These are phyloP conservation scores for Chrysoporthe cubensis DNA, from an alignment of 2,329 filamentous ascomycete genomes.

Conservation along the genomic window DNA sequence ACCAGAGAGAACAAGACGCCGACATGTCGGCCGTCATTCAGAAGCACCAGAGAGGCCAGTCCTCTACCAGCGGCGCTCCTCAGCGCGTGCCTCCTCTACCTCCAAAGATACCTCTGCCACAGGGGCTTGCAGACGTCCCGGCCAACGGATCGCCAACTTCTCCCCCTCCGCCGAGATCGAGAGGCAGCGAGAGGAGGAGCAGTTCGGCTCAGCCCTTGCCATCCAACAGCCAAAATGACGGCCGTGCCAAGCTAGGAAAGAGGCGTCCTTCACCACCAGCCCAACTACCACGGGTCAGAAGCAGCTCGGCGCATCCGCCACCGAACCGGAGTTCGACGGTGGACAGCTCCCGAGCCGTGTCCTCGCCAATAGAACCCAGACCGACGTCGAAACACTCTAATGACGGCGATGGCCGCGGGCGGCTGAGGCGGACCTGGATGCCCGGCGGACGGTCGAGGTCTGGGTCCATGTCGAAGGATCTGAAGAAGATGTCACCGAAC, in stretches of 20 bases:
- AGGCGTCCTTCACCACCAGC: constrained; percentile 40
- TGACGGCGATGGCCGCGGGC: constrained; percentile 44
- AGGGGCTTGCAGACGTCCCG: neutral
- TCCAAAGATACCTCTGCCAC: constrained; percentile 16
- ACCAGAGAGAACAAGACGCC: constrained; percentile 1
- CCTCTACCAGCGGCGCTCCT: constrained; percentile 15
- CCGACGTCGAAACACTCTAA: constrained; percentile 41
- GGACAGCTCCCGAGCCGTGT: constrained; percentile 38
- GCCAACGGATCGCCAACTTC: constrained; percentile 13
- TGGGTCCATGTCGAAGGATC: constrained; percentile 46
- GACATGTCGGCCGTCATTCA: constrained; percentile 25
- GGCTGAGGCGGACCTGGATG: constrained; percentile 58
- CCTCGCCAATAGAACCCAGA: constrained; percentile 35
- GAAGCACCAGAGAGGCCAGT: constrained; percentile 19
- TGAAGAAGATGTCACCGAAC: constrained; percentile 29
- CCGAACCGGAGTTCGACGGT: constrained; percentile 35
- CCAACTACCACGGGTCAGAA: constrained; percentile 43
- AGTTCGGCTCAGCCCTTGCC: constrained; percentile 22
- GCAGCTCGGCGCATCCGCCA: constrained; percentile 53
- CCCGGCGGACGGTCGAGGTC: constrained; percentile 56
- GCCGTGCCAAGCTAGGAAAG: constrained; percentile 31
- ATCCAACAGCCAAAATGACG: constrained; percentile 27
- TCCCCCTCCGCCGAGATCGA: constrained; percentile 8
- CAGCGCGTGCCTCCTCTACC: neutral
- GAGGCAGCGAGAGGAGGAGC: constrained; percentile 11